Evolutionary conservation across 2,329 filamentous ascomycete genomes (phyloP).

Genomic region (Beauveria sp.): DNA sequence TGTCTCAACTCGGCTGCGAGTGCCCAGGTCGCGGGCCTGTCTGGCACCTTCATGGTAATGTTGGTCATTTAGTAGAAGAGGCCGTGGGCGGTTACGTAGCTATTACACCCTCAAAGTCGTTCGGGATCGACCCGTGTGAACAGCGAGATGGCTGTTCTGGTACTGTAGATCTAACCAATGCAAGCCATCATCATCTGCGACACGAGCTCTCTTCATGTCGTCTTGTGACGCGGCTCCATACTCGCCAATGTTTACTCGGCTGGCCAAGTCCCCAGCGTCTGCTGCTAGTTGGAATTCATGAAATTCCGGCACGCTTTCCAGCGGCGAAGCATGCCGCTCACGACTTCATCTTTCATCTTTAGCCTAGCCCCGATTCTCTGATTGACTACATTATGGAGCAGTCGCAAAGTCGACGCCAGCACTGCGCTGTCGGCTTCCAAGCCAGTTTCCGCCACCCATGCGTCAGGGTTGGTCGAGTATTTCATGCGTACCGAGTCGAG

Average conservation of each 20-base stretch:
- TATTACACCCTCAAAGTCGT: neutral
- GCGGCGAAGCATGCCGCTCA: neutral
- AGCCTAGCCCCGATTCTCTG: neutral
- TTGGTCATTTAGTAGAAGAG: neutral
- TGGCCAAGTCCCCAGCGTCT: neutral
- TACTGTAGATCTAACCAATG: neutral
- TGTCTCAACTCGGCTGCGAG: neutral
- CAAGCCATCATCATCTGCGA: neutral
- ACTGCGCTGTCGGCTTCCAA: neutral
- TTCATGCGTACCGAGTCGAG: neutral
- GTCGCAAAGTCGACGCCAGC: neutral
- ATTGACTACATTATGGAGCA: neutral
- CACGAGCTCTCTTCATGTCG: neutral
- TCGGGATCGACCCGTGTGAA: neutral
- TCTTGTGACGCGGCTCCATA: neutral
- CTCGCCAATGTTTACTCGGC: neutral
- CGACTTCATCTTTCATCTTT: neutral
- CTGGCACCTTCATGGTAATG: neutral
- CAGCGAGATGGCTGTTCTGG: neutral
- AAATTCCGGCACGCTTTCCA: neutral
- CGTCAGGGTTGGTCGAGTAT: neutral
- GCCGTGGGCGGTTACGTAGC: neutral
- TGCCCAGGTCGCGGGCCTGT: neutral
- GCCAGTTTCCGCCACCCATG: neutral
- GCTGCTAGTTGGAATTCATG: neutral